Percentiles rank a stretch among this genome's conserved stretches.
Evolutionary conservation across 1,284 basidiomycete genomes (phyloP).

Genomic region (Ustilago shanxiensis): DNA sequence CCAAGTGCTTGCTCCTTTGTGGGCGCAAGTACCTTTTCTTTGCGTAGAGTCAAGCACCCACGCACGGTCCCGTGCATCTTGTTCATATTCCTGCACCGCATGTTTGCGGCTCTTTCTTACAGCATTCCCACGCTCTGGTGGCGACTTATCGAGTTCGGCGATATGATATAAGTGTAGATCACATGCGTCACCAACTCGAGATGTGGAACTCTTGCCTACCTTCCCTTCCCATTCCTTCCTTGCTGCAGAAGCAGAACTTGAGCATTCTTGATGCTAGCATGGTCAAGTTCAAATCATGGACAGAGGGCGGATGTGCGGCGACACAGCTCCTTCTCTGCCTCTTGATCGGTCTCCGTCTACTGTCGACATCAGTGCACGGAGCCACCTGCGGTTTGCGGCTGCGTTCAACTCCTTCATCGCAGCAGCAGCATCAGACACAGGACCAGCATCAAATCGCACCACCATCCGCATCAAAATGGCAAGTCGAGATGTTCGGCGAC

Average conservation of each 20-base stretch:
- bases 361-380: slow-evolving; percentile 8
- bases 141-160: neutral
- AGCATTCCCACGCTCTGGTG: neutral
- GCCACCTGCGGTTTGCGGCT: slow-evolving; percentile 6
- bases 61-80: slow-evolving; percentile 8
- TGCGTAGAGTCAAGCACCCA: neutral
- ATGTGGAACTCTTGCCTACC: neutral
- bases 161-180: slow-evolving; percentile 1
- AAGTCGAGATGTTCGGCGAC: neutral
- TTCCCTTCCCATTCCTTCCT: neutral
- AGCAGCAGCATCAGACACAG: neutral
- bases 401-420: neutral
- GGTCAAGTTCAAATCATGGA: slow-evolving; percentile 18
- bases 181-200: neutral
- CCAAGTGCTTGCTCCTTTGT: neutral
- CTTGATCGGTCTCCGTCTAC: slow-evolving; percentile 23
- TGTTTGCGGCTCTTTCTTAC: neutral
- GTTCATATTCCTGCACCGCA: slow-evolving; percentile 16
- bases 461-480: slow-evolving; percentile 6
- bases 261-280: slow-evolving; percentile 9
- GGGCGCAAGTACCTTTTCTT: neutral
- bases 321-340: slow-evolving; percentile 26
- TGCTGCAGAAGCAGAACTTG: neutral
- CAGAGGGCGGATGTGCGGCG: slow-evolving; percentile 17
- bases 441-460: slow-evolving; percentile 13